Evolutionary conservation across 2,329 filamentous ascomycete species (phyloP).

Genomic region (Rhinocladiella mackenziei): DNA sequence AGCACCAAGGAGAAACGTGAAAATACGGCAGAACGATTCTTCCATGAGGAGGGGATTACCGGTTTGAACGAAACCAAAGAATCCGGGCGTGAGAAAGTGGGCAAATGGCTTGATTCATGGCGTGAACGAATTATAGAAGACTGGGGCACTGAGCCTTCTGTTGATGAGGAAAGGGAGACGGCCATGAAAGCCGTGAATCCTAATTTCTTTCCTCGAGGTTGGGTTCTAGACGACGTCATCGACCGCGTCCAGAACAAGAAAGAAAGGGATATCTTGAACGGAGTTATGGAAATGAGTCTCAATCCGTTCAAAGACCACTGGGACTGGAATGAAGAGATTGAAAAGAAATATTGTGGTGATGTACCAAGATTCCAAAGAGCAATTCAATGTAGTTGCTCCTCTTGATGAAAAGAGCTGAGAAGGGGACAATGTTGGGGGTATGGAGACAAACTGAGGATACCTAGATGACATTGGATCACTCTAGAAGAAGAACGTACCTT

Average conservation of each 20-base stretch:
- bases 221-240: slow-evolving; percentile 92
- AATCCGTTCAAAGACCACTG: slow-evolving; percentile 75
- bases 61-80: slow-evolving; percentile 57
- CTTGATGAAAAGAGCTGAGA: too few species aligned
- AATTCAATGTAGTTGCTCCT: slow-evolving; percentile 95
- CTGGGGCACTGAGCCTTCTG: slow-evolving; percentile 55
- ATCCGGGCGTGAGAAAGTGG: slow-evolving; percentile 63
- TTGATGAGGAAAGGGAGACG: slow-evolving; percentile 60
- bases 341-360: slow-evolving; percentile 78
- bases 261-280: slow-evolving; percentile 72
- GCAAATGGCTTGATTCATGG: slow-evolving; percentile 80
- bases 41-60: slow-evolving; percentile 68
- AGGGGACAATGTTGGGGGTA: too few species aligned
- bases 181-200: slow-evolving; percentile 87
- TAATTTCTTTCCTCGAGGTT: slow-evolving; percentile 84
- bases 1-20: slow-evolving; percentile 61
- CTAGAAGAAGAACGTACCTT: too few species aligned
- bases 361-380: slow-evolving; percentile 73
- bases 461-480: too few species aligned
- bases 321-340: slow-evolving; percentile 64
- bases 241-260: slow-evolving; percentile 77
- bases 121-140: slow-evolving; percentile 67
- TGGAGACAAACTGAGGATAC: too few species aligned
- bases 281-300: slow-evolving; percentile 76
- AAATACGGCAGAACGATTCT: slow-evolving; percentile 68